A percentile compares a stretch with the other conserved stretches of the same genome.
phyloP scores from a whole-genome alignment of 2,329 filamentous ascomycete species.

The Zasmidium angulare region DNA sequence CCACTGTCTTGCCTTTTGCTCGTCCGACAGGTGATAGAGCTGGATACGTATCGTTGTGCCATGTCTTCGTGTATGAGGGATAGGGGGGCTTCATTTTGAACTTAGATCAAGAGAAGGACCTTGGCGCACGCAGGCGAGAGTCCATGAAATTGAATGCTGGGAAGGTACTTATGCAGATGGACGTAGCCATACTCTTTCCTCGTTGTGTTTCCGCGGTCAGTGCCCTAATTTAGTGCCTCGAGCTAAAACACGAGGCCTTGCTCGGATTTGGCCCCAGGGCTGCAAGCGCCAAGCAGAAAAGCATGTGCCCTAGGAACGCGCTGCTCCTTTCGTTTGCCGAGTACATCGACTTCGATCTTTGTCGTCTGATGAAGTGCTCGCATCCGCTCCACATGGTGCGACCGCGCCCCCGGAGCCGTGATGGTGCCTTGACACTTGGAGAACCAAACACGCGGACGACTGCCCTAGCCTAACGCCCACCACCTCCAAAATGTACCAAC shows the following conservation, averaged over 20 bases:
- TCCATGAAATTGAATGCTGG: neutral
- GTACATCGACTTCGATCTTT: no score
- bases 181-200: neutral
- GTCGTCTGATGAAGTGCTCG: no score
- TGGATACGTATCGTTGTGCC: slow-evolving; percentile 19
- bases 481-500: no score
- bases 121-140: no score
- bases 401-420: no score
- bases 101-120: no score
- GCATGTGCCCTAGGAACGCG: neutral
- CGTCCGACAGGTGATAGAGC: slow-evolving; percentile 15
- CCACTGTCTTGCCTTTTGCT: slow-evolving; percentile 21
- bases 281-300: neutral
- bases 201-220: neutral
- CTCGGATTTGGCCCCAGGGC: neutral
- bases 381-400: no score
- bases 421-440: no score
- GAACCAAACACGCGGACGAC: no score
- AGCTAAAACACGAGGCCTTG: neutral
- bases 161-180: neutral
- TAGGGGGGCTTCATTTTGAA: neutral
- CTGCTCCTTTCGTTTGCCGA: no score
- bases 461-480: no score
- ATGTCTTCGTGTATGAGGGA: slow-evolving; percentile 14
- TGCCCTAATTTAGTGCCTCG: neutral